These are phyloP conservation scores for Neocallimastix lanati DNA, from an alignment of 192 early-diverging fungal genomes.

Conservation along the genomic window DNA sequence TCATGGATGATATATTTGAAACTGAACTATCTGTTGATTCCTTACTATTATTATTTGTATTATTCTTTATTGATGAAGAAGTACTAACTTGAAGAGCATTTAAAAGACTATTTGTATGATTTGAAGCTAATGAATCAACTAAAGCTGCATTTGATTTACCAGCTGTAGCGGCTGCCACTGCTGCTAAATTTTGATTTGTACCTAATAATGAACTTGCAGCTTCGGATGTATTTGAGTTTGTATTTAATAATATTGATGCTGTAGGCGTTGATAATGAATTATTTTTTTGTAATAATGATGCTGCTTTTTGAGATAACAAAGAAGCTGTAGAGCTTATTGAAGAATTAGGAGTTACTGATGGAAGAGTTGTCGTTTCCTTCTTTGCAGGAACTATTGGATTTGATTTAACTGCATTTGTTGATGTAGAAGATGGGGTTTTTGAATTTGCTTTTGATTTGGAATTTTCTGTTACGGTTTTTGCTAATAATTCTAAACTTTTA, in stretches of 20 bases:
- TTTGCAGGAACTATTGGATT: not conserved
- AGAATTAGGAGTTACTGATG: not conserved
- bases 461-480: not conserved
- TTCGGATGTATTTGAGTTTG: not conserved
- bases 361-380: not conserved
- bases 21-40: not conserved
- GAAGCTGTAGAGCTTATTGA: not conserved
- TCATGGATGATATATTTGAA: not conserved
- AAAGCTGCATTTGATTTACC: too few species aligned
- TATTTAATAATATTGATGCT: not conserved
- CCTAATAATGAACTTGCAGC: not conserved
- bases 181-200: not conserved
- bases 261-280: not conserved
- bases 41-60: not conserved
- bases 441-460: not conserved
- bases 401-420: not conserved
- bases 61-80: not conserved
- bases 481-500: not conserved
- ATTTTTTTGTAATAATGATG: not conserved
- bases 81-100: not conserved
- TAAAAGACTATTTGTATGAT: not conserved
- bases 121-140: too few species aligned
- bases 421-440: not conserved
- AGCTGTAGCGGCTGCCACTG: not conserved
- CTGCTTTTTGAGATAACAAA: not conserved